phyloP scores from a whole-genome alignment of 1,284 basidiomycete species.

The Exobasidium rhododendri region DNA sequence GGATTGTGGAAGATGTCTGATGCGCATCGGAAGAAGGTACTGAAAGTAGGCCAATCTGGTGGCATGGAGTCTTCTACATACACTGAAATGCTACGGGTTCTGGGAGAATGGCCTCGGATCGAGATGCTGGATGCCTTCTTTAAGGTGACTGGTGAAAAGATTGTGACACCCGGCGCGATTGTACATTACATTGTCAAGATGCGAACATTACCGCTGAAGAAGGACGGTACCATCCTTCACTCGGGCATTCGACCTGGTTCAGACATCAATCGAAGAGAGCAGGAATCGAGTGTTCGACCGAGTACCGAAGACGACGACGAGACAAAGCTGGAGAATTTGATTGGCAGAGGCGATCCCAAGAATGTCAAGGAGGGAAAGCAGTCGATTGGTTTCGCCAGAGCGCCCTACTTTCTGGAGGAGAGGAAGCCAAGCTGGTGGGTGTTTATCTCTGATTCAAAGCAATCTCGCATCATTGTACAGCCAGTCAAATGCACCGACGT shows the following conservation, averaged over 20 bases:
- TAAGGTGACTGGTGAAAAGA: conserved; percentile 89
- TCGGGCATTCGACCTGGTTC: conserved; percentile 29
- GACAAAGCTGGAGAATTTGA: conserved; percentile 17
- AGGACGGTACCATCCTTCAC: conserved; percentile 38
- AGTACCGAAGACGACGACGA: conserved; percentile 35
- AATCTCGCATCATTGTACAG: conserved; percentile 83
- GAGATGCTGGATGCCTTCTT: conserved; percentile 82
- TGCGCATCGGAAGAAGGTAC: conserved; percentile 56
- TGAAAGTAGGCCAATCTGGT: conserved; percentile 28
- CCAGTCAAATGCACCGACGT: conserved; percentile 70
- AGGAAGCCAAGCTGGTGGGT: conserved; percentile 56
- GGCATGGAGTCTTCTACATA: conserved; percentile 32
- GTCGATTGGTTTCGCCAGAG: conserved; percentile 70
- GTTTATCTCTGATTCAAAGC: conserved; percentile 82
- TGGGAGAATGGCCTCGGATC: conserved; percentile 72
- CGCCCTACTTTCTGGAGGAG: conserved; percentile 72
- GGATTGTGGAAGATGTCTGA: conserved; percentile 55
- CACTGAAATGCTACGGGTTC: conserved; percentile 67
- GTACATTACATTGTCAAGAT: conserved; percentile 83
- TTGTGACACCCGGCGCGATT: conserved; percentile 83
- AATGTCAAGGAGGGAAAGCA: conserved; percentile 56
- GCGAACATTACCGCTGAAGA: conserved; percentile 63
- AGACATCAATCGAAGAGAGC: conserved; percentile 55
- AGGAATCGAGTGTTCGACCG: conserved; percentile 42
- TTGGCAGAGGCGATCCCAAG: conserved; percentile 15